Evolutionary conservation across 2,329 filamentous ascomycete species (phyloP), one percentile per base, ranked within the genome.

Genomic region (Macroventuria anomochaeta): DNA sequence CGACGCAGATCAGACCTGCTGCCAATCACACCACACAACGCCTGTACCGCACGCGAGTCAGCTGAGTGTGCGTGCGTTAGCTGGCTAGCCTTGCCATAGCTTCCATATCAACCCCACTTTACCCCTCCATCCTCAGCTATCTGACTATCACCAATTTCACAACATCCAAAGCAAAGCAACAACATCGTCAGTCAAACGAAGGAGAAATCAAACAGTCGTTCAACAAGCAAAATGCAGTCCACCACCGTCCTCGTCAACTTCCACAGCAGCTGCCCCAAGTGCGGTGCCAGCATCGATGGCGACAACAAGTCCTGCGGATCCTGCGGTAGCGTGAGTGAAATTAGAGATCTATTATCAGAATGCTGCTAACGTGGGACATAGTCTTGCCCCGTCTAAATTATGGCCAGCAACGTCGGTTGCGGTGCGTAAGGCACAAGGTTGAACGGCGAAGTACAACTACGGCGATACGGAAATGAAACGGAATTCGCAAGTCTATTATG

Each of bases 201-300:
- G n/a, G 4, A 15, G 15, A 12, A 31, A 21, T 29, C 11, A 8
- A 17, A 26, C 26, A 40, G n/a, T 10, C 5, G 17, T 11, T 5
- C 38, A n/a, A 32, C 7, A 20, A 54, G 10, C 58, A 64, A 62
- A 4, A 73, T 72, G 69, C 63, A 72, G 47, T 58, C 61, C 46
- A 58, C 62, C 34, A 63, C 53, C 39, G 46, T 59, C 25, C 66
- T 70, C 46, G 64, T 74, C 60, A 60, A 75, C 61, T 56, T 37
- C 43, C 69, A 74, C 64, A 61, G 43, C 58, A 51, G 57, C 58
- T 76, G 74, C 69, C 74, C 74, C 55, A 76, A 76, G 64, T 76
- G 74, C 60, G 70, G 72, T 52, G 70, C 71, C 6, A 51, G 42
- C 31, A 72, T 71, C 53, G 57, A 46, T 32, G 67, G 62, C 36